Evolutionary conservation across 371 early-diverging fungal genomes (phyloP).

Genomic region (Rhizopus delemar): DNA sequence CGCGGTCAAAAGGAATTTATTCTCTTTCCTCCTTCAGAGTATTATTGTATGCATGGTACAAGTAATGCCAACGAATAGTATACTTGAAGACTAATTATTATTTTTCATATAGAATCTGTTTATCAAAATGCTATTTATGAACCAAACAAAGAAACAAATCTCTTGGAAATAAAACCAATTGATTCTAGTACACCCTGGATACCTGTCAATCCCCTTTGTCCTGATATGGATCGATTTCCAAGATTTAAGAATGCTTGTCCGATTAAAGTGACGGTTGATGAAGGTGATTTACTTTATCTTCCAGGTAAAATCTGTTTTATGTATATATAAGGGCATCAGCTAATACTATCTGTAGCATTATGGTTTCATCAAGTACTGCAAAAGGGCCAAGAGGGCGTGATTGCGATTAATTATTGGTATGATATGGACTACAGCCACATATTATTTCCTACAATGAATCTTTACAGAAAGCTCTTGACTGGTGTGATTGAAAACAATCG

Average conservation of each 20-base stretch:
- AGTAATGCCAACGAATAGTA: not conserved
- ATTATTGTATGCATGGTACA: conserved; percentile 65
- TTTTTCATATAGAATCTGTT: conserved; percentile 43
- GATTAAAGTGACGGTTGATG: conserved; percentile 56
- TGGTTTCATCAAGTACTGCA: conserved; percentile 83
- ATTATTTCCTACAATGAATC: conserved; percentile 37
- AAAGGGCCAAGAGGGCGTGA: conserved; percentile 60
- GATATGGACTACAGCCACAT: conserved; percentile 63
- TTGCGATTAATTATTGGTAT: conserved; percentile 84
- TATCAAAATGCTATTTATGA: conserved; percentile 60
- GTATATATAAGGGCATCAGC: not conserved
- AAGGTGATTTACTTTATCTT: conserved; percentile 76
- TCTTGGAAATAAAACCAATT: conserved; percentile 40
- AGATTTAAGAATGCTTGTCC: conserved; percentile 59
- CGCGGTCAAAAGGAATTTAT: conserved; percentile 73
- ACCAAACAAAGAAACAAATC: conserved; percentile 25
- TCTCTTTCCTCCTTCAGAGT: conserved; percentile 71
- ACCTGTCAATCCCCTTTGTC: conserved; percentile 61
- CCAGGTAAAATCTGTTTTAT: conserved; percentile 42
- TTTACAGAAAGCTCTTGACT: conserved; percentile 36
- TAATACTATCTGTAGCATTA: conserved; percentile 42
- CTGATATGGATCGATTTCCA: conserved; percentile 50
- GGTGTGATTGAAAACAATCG: conserved; percentile 22
- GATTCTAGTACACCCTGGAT: conserved; percentile 63
- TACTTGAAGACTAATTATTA: not conserved